Evolutionary conservation across 371 early-diverging fungal genomes (phyloP), one percentile per base, ranked within the genome.

Genomic region (Mucor circinelloides): DNA sequence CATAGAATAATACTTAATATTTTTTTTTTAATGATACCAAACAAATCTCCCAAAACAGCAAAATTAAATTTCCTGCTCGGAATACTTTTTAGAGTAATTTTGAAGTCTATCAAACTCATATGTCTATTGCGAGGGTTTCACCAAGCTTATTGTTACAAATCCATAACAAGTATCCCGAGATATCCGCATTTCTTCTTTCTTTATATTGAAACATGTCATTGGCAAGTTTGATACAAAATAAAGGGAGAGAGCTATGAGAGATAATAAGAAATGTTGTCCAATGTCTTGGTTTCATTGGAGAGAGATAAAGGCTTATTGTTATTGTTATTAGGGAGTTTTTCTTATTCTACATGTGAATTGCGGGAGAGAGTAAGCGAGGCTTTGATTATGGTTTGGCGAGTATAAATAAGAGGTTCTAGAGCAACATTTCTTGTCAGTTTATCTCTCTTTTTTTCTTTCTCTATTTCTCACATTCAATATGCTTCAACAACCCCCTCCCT

Each of bases 401-500:
- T 50, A 50, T 50, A 50, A 50, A 50, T 50, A 50, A 50, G 50
- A 50, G 36, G 36, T 36, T 36, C 50, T 21, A 10, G 13, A 50
- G 12, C 21, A 23, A 7, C 5, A 28, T 52, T 63, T 62, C 13
- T 17, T 52, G 17, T 6, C 34, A 15, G 17, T 63, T 21, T 6
- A 30, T 38, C 25, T 23, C 10, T 31, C 32, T 55, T 58, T 19
- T 63, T 6, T 23, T 48, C 21, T 21, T 48, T 64, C 32, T 31
- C 34, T 54, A 21, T 48, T 48, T 30, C 25, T 25, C 38, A 52
- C 42, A 21, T 42, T 2, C 25, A 34, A 19, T 25, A 71, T 71
- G 72, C 63, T 71, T 60, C 72, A 71, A 60, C 64, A 71, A 48
- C 69, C 59, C 23, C 36, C 67, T 38, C 69, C 65, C 1, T 32